Percentiles rank a stretch among this genome's conserved stretches.
phyloP scores from a whole-genome alignment of 2,329 filamentous ascomycete species.

The Cercospora beticola region DNA sequence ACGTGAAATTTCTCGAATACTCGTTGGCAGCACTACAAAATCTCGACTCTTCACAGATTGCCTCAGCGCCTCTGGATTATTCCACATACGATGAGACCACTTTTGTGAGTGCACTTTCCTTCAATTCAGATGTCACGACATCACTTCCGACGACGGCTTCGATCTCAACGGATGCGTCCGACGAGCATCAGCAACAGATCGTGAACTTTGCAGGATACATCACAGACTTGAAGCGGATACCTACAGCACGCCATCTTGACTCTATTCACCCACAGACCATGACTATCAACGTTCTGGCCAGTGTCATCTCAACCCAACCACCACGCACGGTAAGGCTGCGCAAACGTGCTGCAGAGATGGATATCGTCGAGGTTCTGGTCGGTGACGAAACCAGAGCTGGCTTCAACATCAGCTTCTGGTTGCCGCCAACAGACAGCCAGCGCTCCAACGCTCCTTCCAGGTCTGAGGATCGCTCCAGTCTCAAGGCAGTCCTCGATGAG shows the following conservation, averaged over 20 bases:
- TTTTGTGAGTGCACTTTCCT: constrained; percentile 42
- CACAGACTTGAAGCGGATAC: constrained; percentile 68
- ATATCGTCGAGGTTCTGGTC: constrained; percentile 74
- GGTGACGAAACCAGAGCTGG: constrained; percentile 82
- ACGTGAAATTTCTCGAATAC: constrained; percentile 71
- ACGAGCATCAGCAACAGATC: constrained; percentile 23
- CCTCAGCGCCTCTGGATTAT: constrained; percentile 23
- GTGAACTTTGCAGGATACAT: constrained; percentile 50
- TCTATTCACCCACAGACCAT: constrained; percentile 75
- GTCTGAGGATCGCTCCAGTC: constrained; percentile 22
- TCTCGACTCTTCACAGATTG: constrained; percentile 61
- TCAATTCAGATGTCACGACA: constrained; percentile 26
- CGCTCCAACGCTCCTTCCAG: not conserved
- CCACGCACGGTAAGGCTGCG: constrained; percentile 67
- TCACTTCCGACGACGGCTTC: constrained; percentile 29
- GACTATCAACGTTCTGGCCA: constrained; percentile 78
- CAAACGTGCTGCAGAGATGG: constrained; percentile 48
- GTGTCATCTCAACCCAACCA: constrained; percentile 69
- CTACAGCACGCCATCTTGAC: constrained; percentile 63
- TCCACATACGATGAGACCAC: constrained; percentile 37
- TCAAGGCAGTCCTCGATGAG: constrained; percentile 44
- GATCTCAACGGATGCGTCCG: constrained; percentile 9
- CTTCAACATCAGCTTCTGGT: constrained; percentile 84
- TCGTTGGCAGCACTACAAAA: constrained; percentile 71
- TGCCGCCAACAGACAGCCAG: constrained; percentile 48